Conservation (phyloP, 176 grass and related monocot species). For the Avena atlantica region DNA sequence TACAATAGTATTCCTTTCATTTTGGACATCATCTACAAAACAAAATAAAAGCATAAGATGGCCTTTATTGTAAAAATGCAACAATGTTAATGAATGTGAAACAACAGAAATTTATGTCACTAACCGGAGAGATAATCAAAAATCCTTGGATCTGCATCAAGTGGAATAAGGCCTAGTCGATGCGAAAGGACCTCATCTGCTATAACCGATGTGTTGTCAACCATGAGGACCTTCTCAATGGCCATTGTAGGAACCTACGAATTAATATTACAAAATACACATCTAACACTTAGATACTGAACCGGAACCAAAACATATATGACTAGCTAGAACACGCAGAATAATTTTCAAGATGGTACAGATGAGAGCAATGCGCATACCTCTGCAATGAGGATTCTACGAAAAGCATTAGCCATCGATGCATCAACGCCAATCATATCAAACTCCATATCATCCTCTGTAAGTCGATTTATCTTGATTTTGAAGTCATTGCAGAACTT, state of each 20-base stretch:
- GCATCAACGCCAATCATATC: constrained; percentile 96
- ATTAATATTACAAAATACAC: neutral
- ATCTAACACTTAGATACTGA: neutral
- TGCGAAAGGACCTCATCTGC: constrained; percentile 93
- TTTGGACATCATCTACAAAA: constrained; percentile 77
- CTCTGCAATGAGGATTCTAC: constrained; percentile 89
- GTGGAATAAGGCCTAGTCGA: constrained; percentile 86
- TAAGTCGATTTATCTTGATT: constrained; percentile 68
- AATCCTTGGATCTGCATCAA: constrained; percentile 84
- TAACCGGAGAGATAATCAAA: constrained; percentile 90
- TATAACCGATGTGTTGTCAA: constrained; percentile 89
- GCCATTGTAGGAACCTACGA: constrained; percentile 91
- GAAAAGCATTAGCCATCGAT: constrained; percentile 85
- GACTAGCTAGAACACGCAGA: constrained; percentile 18
- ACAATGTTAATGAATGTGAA: constrained; percentile 26
- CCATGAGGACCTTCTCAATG: constrained; percentile 88
- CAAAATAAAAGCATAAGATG: constrained; percentile 32
- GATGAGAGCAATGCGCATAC: constrained; percentile 47
- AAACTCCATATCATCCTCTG: constrained; percentile 89
- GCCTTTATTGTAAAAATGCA: constrained; percentile 12
- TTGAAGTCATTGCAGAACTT: constrained; percentile 75
- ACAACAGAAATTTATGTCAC: constrained; percentile 21
- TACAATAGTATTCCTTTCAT: constrained; percentile 95
- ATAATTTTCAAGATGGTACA: neutral
- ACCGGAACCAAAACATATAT: constrained; percentile 4